Percentiles rank a stretch among this genome's conserved stretches.
Conservation (phyloP, 2,329 filamentous ascomycete species). For the Alternaria triticina region DNA sequence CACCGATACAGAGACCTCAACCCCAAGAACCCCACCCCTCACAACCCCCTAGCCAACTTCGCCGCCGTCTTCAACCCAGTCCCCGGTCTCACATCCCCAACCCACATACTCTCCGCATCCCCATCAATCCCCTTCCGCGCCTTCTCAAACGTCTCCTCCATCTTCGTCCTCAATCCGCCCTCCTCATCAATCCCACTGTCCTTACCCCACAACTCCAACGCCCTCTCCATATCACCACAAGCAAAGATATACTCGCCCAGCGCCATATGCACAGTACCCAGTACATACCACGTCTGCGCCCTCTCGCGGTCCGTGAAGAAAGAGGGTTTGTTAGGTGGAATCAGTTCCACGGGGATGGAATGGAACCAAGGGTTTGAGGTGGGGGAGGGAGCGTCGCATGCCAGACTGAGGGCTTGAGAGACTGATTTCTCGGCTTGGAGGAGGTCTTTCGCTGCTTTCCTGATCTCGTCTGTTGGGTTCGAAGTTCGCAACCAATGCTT, state of each 20-base stretch:
- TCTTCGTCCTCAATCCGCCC: slow-evolving; percentile 15
- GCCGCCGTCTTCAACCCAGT: slow-evolving; percentile 30
- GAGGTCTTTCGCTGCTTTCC: slow-evolving; percentile 20
- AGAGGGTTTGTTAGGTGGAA: slow-evolving; percentile 37
- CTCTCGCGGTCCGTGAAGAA: slow-evolving; percentile 39
- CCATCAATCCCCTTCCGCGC: slow-evolving; percentile 38
- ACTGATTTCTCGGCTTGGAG: slow-evolving; percentile 32
- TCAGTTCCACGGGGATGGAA: slow-evolving; percentile 37
- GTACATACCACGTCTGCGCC: slow-evolving; percentile 38
- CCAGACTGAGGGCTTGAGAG: slow-evolving; percentile 33
- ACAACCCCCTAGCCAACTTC: slow-evolving; percentile 14
- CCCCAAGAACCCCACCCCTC: neutral
- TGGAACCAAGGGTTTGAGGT: slow-evolving; percentile 38
- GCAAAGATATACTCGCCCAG: slow-evolving; percentile 43
- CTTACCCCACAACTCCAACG: slow-evolving; percentile 24
- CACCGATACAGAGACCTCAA: neutral
- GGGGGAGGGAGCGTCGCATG: slow-evolving; percentile 36
- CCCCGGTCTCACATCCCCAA: slow-evolving; percentile 32
- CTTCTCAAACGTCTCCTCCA: slow-evolving; percentile 34
- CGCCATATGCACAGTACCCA: slow-evolving; percentile 35
- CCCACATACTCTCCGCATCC: slow-evolving; percentile 33
- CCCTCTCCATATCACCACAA: slow-evolving; percentile 43
- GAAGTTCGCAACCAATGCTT: slow-evolving; percentile 21
- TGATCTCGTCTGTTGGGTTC: neutral
- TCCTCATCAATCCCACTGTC: slow-evolving; percentile 3